A percentile compares a stretch with the other conserved stretches of the same genome.
Evolutionary conservation across 2,329 filamentous ascomycete genomes (phyloP).

Genomic region (Myriosclerotinia scirpicola): DNA sequence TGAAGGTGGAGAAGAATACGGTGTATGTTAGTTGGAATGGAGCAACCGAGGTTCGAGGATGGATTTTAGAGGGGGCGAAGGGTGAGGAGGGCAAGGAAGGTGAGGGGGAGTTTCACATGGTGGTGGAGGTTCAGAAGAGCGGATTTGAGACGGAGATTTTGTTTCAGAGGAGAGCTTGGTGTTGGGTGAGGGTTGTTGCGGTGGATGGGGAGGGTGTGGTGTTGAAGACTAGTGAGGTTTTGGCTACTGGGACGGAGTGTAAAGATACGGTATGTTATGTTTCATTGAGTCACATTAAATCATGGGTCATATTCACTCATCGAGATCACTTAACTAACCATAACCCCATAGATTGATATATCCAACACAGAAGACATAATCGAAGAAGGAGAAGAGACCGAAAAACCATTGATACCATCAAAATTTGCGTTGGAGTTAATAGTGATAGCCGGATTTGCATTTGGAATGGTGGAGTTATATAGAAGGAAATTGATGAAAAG

Average conservation of each 20-base stretch:
- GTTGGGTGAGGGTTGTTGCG: not conserved
- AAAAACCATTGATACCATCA: not conserved
- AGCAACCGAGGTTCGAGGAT: slow-evolving; percentile 8
- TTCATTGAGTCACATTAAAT: not conserved
- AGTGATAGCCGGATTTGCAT: not conserved
- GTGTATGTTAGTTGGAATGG: slow-evolving; percentile 14
- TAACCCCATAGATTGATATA: not conserved
- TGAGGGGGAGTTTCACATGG: not conserved
- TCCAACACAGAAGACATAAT: not conserved
- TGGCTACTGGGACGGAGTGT: not conserved
- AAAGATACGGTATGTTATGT: not conserved
- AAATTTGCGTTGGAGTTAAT: not conserved
- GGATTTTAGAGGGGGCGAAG: not conserved
- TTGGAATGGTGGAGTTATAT: slow-evolving; percentile 3
- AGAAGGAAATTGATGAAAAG: not conserved
- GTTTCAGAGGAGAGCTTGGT: slow-evolving; percentile 5
- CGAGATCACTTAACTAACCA: not conserved
- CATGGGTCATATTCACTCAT: not conserved
- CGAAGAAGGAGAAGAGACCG: not conserved
- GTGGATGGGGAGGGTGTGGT: not conserved
- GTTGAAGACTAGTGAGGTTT: not conserved
- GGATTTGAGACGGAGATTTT: slow-evolving; percentile 1
- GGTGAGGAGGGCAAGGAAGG: not conserved
- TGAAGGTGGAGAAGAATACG: not conserved
- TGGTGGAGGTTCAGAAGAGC: not conserved